Conservation (phyloP, 345 rosid species). For the Gossypium rotundifolium region DNA sequence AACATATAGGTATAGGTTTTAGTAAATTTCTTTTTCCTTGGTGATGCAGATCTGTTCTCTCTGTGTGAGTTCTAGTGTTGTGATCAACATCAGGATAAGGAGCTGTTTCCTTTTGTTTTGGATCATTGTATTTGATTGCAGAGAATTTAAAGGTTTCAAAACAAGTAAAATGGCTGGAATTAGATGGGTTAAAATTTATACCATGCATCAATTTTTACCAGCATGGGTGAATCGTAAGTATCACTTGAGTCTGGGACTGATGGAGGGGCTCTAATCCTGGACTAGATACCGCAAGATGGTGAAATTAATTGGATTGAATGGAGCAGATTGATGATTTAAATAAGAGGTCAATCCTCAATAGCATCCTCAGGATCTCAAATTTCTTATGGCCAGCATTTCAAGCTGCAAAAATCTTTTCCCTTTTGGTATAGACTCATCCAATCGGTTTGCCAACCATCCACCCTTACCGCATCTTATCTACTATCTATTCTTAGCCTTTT, state of each 20-base stretch:
- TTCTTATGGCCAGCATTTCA: constrained; percentile 21
- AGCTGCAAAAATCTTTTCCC: neutral
- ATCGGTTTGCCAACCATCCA: constrained; percentile 23
- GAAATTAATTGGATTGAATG: no score
- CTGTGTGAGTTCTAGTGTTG: neutral
- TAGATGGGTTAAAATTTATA: neutral
- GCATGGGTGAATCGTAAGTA: no score
- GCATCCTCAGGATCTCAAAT: constrained; percentile 22
- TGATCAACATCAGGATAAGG: no score
- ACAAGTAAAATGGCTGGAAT: no score
- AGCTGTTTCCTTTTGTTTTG: no score
- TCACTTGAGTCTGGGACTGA: no score
- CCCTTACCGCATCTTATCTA: constrained; percentile 19
- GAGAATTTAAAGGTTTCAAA: no score
- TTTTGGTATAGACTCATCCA: neutral
- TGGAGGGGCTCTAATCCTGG: no score
- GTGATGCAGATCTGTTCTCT: neutral
- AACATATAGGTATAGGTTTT: neutral
- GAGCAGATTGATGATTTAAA: neutral
- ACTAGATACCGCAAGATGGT: no score
- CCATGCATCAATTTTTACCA: neutral
- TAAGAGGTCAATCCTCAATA: neutral
- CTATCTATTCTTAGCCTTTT: neutral
- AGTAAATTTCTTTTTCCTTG: neutral
- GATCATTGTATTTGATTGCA: no score